Base-by-base conservation (phyloP, 805 yeast genomes). In the Trichomonascus vanleenenianus region DNA sequence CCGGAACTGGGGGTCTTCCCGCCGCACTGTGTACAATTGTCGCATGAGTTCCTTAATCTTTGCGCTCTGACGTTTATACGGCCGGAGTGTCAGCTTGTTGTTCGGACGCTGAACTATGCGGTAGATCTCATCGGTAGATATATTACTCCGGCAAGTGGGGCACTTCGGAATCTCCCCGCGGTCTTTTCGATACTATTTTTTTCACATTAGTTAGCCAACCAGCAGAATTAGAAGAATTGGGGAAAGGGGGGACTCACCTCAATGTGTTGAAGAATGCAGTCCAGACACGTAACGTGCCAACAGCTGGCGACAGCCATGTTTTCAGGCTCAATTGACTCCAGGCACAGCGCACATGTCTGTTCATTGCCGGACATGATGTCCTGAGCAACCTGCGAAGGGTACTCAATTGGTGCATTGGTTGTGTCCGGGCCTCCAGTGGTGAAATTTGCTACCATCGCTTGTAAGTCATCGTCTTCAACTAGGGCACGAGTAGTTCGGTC, bases 321-420 rank as follows among this genome's bases (percentile, higher is more conserved):
- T 1, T 71, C 64, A 2, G 72, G 53, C 1, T 71, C 67, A 14
- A 85, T 80, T 0, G 86, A 81, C 22, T 76, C 76, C 1, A 79
- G 74, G 62, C 97, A 91, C 19, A 89, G 85, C 0, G 95, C 79
- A 56, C 97, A 89, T 61, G 88, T 96, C 1, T 77, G 61, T 9
- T 72, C 73, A 2, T 75, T 56, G 1, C 54, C 55, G 9, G 60
- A 57, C 6, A 51, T 39, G 18, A 64, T 51, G 32, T 48, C 45
- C 33, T 55, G 53, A 50, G 61, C 43, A 1, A 63, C 61, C 18
- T 22, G 27, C 8, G 27, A 22, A 22, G 27, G 27, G 27, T 22
- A 22, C 27, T 22, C 27, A 22, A 22, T 8, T 22, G 27, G 27
- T 8, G 27, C 27, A 8, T 22, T 22, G 27, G 4, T 8, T 5